A percentile compares a stretch with the other conserved stretches of the same genome.
These are phyloP conservation scores for Lasiodiplodia hormozganensis DNA, from an alignment of 2,329 filamentous ascomycete genomes.

Conservation along the genomic window DNA sequence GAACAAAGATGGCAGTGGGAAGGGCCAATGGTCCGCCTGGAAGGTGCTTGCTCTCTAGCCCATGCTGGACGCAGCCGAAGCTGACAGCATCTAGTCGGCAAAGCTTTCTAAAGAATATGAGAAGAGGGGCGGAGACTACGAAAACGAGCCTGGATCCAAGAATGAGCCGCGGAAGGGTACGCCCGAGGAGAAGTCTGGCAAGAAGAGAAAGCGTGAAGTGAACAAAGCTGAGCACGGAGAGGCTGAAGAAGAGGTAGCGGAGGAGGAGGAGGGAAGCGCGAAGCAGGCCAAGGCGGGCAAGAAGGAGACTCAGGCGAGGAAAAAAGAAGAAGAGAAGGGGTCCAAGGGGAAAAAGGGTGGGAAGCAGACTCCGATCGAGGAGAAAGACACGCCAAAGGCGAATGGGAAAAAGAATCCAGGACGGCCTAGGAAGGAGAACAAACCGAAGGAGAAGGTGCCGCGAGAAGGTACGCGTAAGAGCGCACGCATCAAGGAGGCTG, in stretches of 20 bases:
- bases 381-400: neutral
- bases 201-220: slow-evolving; percentile 34
- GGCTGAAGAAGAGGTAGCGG: slow-evolving; percentile 30
- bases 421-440: slow-evolving; percentile 9
- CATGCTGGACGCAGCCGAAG: neutral
- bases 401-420: slow-evolving; percentile 15
- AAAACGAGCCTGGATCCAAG: slow-evolving; percentile 51
- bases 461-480: slow-evolving; percentile 35
- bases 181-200: slow-evolving; percentile 45
- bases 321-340: slow-evolving; percentile 26
- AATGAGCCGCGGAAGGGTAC: slow-evolving; percentile 53
- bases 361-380: slow-evolving; percentile 22
- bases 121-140: slow-evolving; percentile 48
- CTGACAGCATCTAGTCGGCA: slow-evolving; percentile 40
- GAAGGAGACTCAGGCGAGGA: slow-evolving; percentile 27
- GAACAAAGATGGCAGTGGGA: slow-evolving; percentile 55
- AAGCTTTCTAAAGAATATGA: slow-evolving; percentile 54
- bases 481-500: slow-evolving; percentile 29
- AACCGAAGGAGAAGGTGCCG: slow-evolving; percentile 3
- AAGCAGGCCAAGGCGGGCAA: slow-evolving; percentile 27
- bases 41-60: slow-evolving; percentile 43
- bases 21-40: slow-evolving; percentile 57
- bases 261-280: slow-evolving; percentile 33
- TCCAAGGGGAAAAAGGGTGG: slow-evolving; percentile 41
- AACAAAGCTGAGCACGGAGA: slow-evolving; percentile 30